phyloP scores from a whole-genome alignment of 2,329 filamentous ascomycete genomes.

The Paraphoma sp. region DNA sequence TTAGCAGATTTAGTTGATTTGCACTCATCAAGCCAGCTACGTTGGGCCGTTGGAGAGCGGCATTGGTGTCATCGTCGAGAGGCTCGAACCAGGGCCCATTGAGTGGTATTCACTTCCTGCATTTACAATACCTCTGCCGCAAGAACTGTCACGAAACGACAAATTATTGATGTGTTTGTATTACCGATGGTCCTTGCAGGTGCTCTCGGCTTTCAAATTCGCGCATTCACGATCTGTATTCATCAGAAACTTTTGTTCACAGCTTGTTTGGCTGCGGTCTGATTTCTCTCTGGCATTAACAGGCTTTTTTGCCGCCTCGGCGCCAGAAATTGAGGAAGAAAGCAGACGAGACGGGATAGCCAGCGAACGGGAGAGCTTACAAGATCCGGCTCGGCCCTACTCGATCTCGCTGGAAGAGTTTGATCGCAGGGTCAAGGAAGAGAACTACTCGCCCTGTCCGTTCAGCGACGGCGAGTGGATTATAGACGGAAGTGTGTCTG shows the following conservation, averaged over 20 bases:
- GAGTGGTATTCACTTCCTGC: not conserved
- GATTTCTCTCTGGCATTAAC: slow-evolving; percentile 14
- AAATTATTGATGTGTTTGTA: slow-evolving; percentile 10
- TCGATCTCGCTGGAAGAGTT: not conserved
- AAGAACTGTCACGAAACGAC: not conserved
- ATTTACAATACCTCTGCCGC: slow-evolving; percentile 3
- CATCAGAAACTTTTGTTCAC: slow-evolving; percentile 5
- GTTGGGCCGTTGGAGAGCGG: not conserved
- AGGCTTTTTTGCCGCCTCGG: slow-evolving; percentile 5
- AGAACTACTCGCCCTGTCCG: not conserved
- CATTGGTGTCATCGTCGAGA: slow-evolving; percentile 5
- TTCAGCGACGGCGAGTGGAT: not conserved
- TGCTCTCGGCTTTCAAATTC: slow-evolving; percentile 8
- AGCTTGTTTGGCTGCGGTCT: slow-evolving; percentile 7
- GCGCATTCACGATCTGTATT: slow-evolving; percentile 9
- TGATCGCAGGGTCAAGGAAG: not conserved
- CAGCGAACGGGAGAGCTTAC: not conserved
- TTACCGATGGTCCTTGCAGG: slow-evolving; percentile 16
- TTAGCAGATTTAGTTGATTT: not conserved
- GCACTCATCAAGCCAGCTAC: not conserved
- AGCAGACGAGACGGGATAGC: not conserved
- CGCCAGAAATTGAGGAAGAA: not conserved
- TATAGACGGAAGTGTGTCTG: not conserved
- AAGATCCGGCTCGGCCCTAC: not conserved
- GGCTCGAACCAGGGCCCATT: slow-evolving; percentile 1